Evolutionary conservation across 257 asterid genomes (phyloP), one percentile per base, ranked within the genome.

Genomic region (Nemophila menziesii): DNA sequence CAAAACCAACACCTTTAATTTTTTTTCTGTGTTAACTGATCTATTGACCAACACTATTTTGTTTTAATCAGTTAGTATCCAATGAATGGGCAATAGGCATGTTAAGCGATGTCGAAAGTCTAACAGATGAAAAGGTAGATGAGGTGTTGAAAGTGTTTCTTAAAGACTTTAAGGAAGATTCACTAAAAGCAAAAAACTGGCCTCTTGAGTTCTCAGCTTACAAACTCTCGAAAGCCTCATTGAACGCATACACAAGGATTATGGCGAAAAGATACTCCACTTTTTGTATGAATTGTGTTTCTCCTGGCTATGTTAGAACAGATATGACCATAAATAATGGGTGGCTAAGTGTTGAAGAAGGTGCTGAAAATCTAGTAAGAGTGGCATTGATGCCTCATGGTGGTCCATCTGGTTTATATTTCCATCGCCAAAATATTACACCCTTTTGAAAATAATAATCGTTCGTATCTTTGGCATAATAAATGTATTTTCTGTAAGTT

Each of bases 161-260:
- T 10, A 48, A 61, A 55, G 87, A 76, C 41, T 62, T 76, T 33
- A 61, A 54, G 49, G 70, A 69, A 27, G 81, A 74, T 1, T 21
- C 44, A 3, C 5, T 52, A 5, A 66, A 53, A 51, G 51, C 72
- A 37, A 66, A 73, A 47, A 78, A 79, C 8, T 76, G 89, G 89
- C 80, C 82, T 39, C 3, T 3, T 16, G 8, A 40, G 5, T 16
- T 40, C 45, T 40, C 45, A 7, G 45, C 45, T 40, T 40, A 40
- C 15, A 40, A 40, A n/a, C 45, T 40, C 45, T 40, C 45, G 12
- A 40, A 40, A 17, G 45, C 45, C 16, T 21, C 22, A 12, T 7
- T 17, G 12, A 40, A 40, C 19, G 45, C 22, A 5, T 40, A 40
- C 21, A 40, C 45, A 5, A 40, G 45, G 21, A 40, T 40, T 8